Percentiles rank a stretch among this genome's conserved stretches.
phyloP scores from a whole-genome alignment of 2,329 filamentous ascomycete genomes.

The Pseudogymnoascus sp. region DNA sequence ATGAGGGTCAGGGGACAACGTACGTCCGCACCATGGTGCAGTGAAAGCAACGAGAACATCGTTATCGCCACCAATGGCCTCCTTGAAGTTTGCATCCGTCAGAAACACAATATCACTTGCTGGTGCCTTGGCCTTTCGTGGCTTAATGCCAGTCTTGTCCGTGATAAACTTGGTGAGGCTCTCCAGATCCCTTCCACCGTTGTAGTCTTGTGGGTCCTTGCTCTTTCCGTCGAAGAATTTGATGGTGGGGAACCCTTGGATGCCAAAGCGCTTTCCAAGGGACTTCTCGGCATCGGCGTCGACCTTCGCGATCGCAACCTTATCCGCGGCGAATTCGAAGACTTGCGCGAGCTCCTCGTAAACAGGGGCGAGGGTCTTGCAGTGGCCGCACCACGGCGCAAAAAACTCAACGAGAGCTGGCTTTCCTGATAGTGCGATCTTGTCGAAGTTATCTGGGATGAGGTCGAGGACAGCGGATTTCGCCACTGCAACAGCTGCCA shows the following conservation, averaged over 20 bases:
- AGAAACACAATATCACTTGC: slow-evolving; percentile 73
- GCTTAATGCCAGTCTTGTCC: slow-evolving; percentile 79
- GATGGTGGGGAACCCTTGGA: slow-evolving; percentile 92
- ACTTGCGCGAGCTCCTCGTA: slow-evolving; percentile 81
- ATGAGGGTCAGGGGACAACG: slow-evolving; percentile 37
- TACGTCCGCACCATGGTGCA: slow-evolving; percentile 97
- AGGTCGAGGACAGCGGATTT: slow-evolving; percentile 86
- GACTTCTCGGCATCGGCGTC: slow-evolving; percentile 85
- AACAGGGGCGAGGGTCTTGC: slow-evolving; percentile 91
- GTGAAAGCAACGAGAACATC: slow-evolving; percentile 94
- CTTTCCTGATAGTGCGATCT: slow-evolving; percentile 83
- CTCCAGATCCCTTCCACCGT: slow-evolving; percentile 78
- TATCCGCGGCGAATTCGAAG: slow-evolving; percentile 64
- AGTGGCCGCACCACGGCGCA: slow-evolving; percentile 97
- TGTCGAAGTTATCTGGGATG: slow-evolving; percentile 84
- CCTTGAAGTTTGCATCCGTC: slow-evolving; percentile 70
- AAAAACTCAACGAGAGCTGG: slow-evolving; percentile 97
- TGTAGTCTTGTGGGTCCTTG: slow-evolving; percentile 77
- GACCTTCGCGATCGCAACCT: slow-evolving; percentile 88
- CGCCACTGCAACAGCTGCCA: slow-evolving; percentile 51
- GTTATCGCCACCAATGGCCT: slow-evolving; percentile 74
- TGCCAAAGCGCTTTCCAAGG: slow-evolving; percentile 76
- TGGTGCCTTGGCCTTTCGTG: slow-evolving; percentile 65
- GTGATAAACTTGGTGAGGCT: slow-evolving; percentile 72
- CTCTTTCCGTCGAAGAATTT: slow-evolving; percentile 98